Conservation (phyloP, 768 basidiomycete species). For the Rubroboletus satanas region DNA sequence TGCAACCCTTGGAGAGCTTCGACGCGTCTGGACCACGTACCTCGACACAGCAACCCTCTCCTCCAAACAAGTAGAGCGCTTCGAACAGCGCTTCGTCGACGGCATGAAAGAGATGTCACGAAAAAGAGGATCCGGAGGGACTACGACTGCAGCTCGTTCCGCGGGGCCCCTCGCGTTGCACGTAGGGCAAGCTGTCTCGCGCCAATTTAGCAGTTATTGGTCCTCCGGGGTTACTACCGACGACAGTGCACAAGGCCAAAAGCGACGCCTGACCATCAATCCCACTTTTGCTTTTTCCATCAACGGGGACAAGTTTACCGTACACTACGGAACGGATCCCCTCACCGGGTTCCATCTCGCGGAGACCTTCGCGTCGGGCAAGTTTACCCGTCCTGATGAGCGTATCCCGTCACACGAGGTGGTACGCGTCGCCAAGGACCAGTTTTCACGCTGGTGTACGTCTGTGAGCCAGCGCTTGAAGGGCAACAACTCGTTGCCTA, state of each 20-base stretch:
- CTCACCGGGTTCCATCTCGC: slow-evolving; percentile 31
- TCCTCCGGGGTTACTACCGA: slow-evolving; percentile 18
- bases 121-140: not conserved
- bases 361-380: slow-evolving; percentile 17
- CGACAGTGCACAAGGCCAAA: not conserved
- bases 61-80: slow-evolving; percentile 3
- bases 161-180: slow-evolving; percentile 22
- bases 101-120: slow-evolving; percentile 9
- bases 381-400: not conserved
- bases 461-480: slow-evolving; percentile 13
- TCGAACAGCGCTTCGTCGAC: slow-evolving; percentile 6
- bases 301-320: slow-evolving; percentile 23
- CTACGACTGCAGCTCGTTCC: slow-evolving; percentile 20
- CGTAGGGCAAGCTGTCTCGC: not conserved
- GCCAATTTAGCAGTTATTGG: slow-evolving; percentile 26
- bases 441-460: slow-evolving; percentile 27
- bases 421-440: slow-evolving; percentile 16
- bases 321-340: slow-evolving; percentile 30
- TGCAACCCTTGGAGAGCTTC: slow-evolving; percentile 19
- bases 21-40: slow-evolving; percentile 21
- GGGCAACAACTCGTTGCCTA: slow-evolving; percentile 4
- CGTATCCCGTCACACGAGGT: slow-evolving; percentile 5
- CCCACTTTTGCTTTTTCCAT: slow-evolving; percentile 30
- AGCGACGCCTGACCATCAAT: slow-evolving; percentile 13
- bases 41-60: slow-evolving; percentile 5